A percentile compares a stretch with the other conserved stretches of the same genome.
Evolutionary conservation across 345 rosid species (phyloP).

Genomic region (Populus deltoides): DNA sequence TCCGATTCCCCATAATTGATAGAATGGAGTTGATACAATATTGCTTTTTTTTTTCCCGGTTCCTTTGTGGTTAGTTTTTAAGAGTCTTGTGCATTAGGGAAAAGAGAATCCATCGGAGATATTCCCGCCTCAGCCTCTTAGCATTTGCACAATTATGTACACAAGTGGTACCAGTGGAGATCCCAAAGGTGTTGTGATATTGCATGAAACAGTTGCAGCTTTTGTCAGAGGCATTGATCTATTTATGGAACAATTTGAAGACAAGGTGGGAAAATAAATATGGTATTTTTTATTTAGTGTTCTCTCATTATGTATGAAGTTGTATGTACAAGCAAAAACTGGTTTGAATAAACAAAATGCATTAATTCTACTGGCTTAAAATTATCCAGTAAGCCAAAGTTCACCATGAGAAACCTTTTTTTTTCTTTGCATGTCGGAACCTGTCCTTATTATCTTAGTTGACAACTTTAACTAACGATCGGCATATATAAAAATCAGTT

Average conservation of each 20-base stretch:
- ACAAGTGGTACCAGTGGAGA: conserved; percentile 98
- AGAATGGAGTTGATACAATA: not conserved
- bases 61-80: not conserved
- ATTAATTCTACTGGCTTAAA: no score
- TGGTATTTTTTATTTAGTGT: not conserved
- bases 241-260: conserved; percentile 81
- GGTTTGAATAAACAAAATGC: no score
- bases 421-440: no score
- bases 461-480: not conserved
- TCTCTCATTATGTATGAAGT: not conserved
- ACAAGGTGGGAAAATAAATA: conserved; percentile 52
- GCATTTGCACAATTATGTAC: conserved; percentile 89
- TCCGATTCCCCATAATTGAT: not conserved
- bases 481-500: not conserved
- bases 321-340: no score
- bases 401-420: no score
- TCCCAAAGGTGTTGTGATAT: conserved; percentile 90
- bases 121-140: conserved; percentile 56
- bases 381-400: no score
- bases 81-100: conserved; percentile 45
- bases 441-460: no score
- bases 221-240: conserved; percentile 70
- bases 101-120: conserved; percentile 50
- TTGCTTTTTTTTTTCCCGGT: not conserved
- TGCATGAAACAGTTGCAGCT: conserved; percentile 66